Percentiles rank a stretch among this genome's conserved stretches.
These are phyloP conservation scores for Isochrysis galbana DNA, from an alignment of 78 protist genomes.

Conservation along the genomic window DNA sequence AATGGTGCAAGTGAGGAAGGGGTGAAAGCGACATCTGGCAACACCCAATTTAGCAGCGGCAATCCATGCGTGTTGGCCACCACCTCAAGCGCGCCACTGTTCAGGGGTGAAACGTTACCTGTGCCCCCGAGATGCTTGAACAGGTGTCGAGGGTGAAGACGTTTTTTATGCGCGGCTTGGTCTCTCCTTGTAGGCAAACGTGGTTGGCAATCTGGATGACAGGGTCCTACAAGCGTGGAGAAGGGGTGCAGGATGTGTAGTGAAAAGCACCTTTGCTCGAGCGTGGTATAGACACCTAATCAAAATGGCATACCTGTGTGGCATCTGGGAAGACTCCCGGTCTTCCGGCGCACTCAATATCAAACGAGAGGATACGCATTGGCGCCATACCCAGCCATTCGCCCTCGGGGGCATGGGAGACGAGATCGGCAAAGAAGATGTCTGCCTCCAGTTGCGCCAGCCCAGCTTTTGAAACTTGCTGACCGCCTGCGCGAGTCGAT, in stretches of 20 bases:
- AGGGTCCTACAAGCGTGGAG: too few relatives aligned
- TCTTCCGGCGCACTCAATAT: constrained; percentile 92
- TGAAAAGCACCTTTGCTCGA: too few relatives aligned
- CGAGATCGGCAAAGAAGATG: background rate
- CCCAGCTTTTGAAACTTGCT: background rate
- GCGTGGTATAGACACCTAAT: too few relatives aligned
- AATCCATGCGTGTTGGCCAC: too few relatives aligned
- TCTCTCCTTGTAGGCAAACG: constrained; percentile 39
- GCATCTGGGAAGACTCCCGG: constrained; percentile 97
- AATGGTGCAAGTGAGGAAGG: too few relatives aligned
- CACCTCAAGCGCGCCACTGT: too few relatives aligned
- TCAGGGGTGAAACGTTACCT: too few relatives aligned
- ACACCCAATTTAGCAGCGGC: too few relatives aligned
- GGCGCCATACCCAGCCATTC: constrained; percentile 92
- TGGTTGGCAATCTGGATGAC: constrained; percentile 97
- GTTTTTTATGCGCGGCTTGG: background rate
- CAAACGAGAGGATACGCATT: constrained; percentile 91
- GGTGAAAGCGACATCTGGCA: too few relatives aligned
- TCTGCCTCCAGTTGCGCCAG: constrained; percentile 48
- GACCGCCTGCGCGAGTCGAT: background rate
- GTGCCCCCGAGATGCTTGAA: background rate
- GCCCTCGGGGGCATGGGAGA: constrained; percentile 63
- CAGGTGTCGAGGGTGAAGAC: constrained; percentile 71
- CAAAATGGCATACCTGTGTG: too few relatives aligned
- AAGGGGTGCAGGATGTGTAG: too few relatives aligned